These are phyloP conservation scores for Lolium perenne DNA, from an alignment of 176 grass and related monocot genomes.

Conservation along the genomic window DNA sequence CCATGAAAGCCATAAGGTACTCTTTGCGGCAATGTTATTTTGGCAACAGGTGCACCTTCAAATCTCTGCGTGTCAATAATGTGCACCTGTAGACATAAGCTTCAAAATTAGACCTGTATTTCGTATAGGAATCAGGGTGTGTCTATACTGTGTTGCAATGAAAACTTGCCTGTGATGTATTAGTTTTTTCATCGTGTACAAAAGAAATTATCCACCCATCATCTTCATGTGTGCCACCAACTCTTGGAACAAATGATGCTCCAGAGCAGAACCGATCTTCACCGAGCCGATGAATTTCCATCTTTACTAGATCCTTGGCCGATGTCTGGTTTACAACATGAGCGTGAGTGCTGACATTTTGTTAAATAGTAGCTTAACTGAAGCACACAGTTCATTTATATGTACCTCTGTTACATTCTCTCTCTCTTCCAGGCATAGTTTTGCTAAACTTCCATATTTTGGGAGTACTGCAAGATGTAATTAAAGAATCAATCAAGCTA, in stretches of 20 bases:
- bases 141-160: neutral
- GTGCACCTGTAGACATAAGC: slow-evolving; percentile 38
- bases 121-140: neutral
- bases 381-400: neutral
- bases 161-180: slow-evolving; percentile 54
- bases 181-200: slow-evolving; percentile 52
- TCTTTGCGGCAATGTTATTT: slow-evolving; percentile 58
- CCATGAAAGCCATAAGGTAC: slow-evolving; percentile 66
- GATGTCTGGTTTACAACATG: slow-evolving; percentile 19
- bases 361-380: neutral
- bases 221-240: slow-evolving; percentile 53
- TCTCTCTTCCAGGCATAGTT: slow-evolving; percentile 46
- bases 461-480: slow-evolving; percentile 43
- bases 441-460: slow-evolving; percentile 59
- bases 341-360: neutral
- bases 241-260: slow-evolving; percentile 61
- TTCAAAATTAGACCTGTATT: neutral
- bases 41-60: slow-evolving; percentile 48
- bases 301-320: slow-evolving; percentile 17
- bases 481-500: neutral
- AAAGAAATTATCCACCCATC: slow-evolving; percentile 68
- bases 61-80: slow-evolving; percentile 55
- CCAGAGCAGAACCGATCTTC: slow-evolving; percentile 61
- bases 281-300: slow-evolving; percentile 48
- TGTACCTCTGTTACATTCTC: slow-evolving; percentile 38